Percentiles rank a stretch among this genome's conserved stretches.
Evolutionary conservation across 805 yeast genomes (phyloP).

Genomic region (Monosporozyma siamensis): DNA sequence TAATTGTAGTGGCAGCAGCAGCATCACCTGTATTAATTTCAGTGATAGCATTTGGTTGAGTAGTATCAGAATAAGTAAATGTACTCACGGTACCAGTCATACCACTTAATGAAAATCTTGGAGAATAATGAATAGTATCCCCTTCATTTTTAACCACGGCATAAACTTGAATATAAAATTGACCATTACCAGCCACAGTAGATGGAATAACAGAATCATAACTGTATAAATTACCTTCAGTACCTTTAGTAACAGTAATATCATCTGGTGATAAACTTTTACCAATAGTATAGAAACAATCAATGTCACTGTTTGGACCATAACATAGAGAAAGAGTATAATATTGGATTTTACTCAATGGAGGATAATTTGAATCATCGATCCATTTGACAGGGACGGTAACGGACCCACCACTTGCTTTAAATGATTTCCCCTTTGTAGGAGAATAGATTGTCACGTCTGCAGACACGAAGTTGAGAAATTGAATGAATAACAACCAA

Average conservation of each 20-base stretch:
- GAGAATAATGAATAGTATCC: slow-evolving; percentile 57
- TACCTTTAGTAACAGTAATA: slow-evolving; percentile 15
- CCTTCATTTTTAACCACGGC: slow-evolving; percentile 31
- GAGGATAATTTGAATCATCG: slow-evolving; percentile 44
- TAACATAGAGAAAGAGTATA: slow-evolving; percentile 56
- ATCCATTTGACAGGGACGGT: slow-evolving; percentile 40
- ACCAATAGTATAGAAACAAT: slow-evolving; percentile 31
- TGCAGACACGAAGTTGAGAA: slow-evolving; percentile 9
- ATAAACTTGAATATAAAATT: slow-evolving; percentile 62
- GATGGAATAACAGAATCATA: slow-evolving; percentile 38
- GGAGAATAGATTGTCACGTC: slow-evolving; percentile 25
- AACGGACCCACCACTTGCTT: slow-evolving; percentile 23
- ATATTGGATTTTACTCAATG: slow-evolving; percentile 34
- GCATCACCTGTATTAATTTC: slow-evolving; percentile 19
- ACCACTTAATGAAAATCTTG: slow-evolving; percentile 53
- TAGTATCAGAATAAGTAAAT: slow-evolving; percentile 39
- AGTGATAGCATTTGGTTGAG: slow-evolving; percentile 37
- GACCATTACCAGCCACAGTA: slow-evolving; percentile 49
- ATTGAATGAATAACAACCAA: neutral
- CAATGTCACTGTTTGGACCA: slow-evolving; percentile 48
- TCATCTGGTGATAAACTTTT: slow-evolving; percentile 24
- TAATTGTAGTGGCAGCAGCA: slow-evolving; percentile 35
- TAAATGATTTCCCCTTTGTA: slow-evolving; percentile 11
- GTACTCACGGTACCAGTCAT: slow-evolving; percentile 55
- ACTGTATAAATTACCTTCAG: slow-evolving; percentile 19